These are phyloP conservation scores for Debaryomyces sp. DNA, from an alignment of 1,139 yeast genomes.

Conservation along the genomic window DNA sequence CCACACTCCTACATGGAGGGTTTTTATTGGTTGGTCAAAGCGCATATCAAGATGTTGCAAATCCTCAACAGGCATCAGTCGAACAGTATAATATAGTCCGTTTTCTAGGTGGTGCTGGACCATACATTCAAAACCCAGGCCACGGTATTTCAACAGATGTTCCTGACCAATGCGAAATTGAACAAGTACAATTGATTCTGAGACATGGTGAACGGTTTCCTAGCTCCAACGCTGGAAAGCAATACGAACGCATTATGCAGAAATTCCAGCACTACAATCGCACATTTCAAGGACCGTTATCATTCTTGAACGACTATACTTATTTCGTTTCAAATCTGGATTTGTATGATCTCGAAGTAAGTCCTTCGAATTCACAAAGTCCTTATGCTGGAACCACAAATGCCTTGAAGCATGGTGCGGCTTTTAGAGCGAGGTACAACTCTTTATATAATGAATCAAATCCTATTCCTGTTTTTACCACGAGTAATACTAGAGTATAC, in stretches of 20 bases:
- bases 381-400: constrained; percentile 33
- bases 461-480: constrained; percentile 35
- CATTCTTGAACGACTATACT: constrained; percentile 35
- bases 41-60: constrained; percentile 30
- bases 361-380: constrained; percentile 30
- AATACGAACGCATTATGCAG: constrained; percentile 19
- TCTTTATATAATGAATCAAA: constrained; percentile 24
- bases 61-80: constrained; percentile 37
- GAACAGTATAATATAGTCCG: constrained; percentile 45
- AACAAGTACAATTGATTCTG: constrained; percentile 64
- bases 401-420: constrained; percentile 37
- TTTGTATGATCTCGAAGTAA: constrained; percentile 34
- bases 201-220: constrained; percentile 83
- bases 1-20: constrained; percentile 31
- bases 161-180: constrained; percentile 57
- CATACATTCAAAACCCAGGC: constrained; percentile 48
- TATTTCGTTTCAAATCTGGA: constrained; percentile 31
- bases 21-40: constrained; percentile 28
- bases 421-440: constrained; percentile 36
- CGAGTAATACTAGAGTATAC: constrained; percentile 34
- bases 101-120: constrained; percentile 51
- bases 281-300: constrained; percentile 33
- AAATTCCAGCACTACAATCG: constrained; percentile 26
- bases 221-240: constrained; percentile 29
- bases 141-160: constrained; percentile 47